Evolutionary conservation across 805 yeast species (phyloP), one percentile per base, ranked within the genome.

Genomic region (Wickerhamiella allomyrinae): DNA sequence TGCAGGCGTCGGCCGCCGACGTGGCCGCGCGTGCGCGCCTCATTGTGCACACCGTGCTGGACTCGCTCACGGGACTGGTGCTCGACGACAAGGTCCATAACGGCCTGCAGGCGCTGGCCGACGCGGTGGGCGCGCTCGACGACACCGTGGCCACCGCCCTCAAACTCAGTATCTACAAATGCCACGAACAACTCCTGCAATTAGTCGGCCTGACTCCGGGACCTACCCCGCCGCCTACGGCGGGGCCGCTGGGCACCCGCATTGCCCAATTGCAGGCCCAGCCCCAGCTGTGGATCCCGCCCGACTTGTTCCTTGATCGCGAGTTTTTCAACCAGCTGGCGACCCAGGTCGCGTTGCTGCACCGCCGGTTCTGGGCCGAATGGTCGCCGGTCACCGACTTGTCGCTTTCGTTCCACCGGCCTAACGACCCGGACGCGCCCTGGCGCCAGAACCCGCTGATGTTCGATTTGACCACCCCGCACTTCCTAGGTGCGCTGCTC

Each of bases 311-410:
- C 54, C 53, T 85, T 46, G 68, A 70, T 17, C 67, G 45, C 5
- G 68, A 70, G 2, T 57, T 62, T 7, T 80, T 83, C 53, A 54
- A 81, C 47, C 66, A 68, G 6, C 60, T 87, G 31, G 81, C 89
- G 0, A 57, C 65, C 10, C 78, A 79, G 49, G 70, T 89, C 33
- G 77, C 77, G 48, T 62, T 66, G 17, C 77, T 86, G 44, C 84
- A 82, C 56, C 62, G 77, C 44, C 70, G 69, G 40, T 82, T 80
- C 53, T 76, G 74, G 58, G 60, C 60, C 15, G 54, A 60, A 2
- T 89, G 96, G 96, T 77, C 82, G 43, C 86, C 95, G 3, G 70
- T 78, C 46, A 60, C 65, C 11, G 97, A 89, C 61, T 75, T 79
- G 44, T 79, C 94, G 0, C 65, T 87, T 43, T 65, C 86, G 29